Conservation (phyloP, 2,329 filamentous ascomycete species). For the Aspergillus transmontanensis region DNA sequence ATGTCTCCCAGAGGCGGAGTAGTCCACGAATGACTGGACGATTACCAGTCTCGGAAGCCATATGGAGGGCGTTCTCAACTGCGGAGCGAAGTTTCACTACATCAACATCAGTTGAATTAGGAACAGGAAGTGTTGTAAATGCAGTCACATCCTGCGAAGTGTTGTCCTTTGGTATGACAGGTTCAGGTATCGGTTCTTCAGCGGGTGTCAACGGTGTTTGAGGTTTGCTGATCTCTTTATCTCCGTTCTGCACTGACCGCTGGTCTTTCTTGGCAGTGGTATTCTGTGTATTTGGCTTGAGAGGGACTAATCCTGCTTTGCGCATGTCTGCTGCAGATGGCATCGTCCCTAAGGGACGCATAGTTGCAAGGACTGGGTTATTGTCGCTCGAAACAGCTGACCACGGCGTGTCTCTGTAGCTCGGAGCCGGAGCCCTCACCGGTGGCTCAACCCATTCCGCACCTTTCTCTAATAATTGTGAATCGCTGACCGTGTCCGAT, state of each 20-base stretch:
- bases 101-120: slow-evolving; percentile 28
- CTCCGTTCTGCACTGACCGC: slow-evolving; percentile 24
- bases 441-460: slow-evolving; percentile 60
- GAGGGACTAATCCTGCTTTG: slow-evolving; percentile 47
- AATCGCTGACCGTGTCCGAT: slow-evolving; percentile 13
- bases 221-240: slow-evolving; percentile 13
- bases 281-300: slow-evolving; percentile 45
- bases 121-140: slow-evolving; percentile 23
- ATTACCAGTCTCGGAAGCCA: slow-evolving; percentile 33
- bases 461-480: slow-evolving; percentile 10
- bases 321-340: slow-evolving; percentile 66
- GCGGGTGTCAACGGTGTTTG: slow-evolving; percentile 19
- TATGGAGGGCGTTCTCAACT: slow-evolving; percentile 29
- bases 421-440: slow-evolving; percentile 59
- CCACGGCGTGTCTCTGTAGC: slow-evolving; percentile 69
- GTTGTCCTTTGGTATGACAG: slow-evolving; percentile 12
- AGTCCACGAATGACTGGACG: slow-evolving; percentile 32
- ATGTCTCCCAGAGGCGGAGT: slow-evolving; percentile 30
- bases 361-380: slow-evolving; percentile 77
- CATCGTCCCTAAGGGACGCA: slow-evolving; percentile 76
- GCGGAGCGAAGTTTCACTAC: slow-evolving; percentile 31
- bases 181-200: slow-evolving; percentile 16
- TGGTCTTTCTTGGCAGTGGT: slow-evolving; percentile 45
- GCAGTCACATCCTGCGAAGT: slow-evolving; percentile 20
- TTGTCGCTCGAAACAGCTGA: slow-evolving; percentile 64